Evolutionary conservation across 164 flowering plant species (phyloP).

Genomic region (Chimonanthus praecox): DNA sequence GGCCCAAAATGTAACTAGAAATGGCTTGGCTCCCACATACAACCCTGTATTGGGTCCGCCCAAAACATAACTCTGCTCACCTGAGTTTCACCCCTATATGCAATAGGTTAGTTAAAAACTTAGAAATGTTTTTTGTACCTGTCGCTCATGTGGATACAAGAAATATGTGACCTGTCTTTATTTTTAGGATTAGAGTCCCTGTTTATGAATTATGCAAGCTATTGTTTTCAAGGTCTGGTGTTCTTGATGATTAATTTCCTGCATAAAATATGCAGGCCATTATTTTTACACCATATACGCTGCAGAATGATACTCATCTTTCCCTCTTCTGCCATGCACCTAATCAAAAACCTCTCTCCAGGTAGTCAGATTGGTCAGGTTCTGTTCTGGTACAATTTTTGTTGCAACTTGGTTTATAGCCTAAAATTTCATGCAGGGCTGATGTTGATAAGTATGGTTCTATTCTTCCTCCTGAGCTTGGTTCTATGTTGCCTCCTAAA

Average conservation of each 20-base stretch:
- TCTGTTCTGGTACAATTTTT: conserved; percentile 3
- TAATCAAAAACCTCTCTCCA: conserved; percentile 46
- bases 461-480: conserved; percentile 51
- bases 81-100: background rate
- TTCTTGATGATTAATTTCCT: background rate
- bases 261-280: conserved; percentile 46
- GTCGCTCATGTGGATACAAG: too few relatives aligned
- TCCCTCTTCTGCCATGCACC: conserved; percentile 42
- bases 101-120: background rate
- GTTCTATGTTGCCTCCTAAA: conserved; percentile 57
- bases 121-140: too few relatives aligned
- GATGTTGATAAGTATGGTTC: conserved; percentile 38
- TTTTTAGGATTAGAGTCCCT: background rate
- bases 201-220: too few relatives aligned
- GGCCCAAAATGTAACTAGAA: too few relatives aligned
- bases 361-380: conserved; percentile 34
- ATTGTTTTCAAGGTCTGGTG: background rate
- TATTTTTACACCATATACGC: conserved; percentile 58
- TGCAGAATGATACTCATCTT: conserved; percentile 65
- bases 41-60: too few relatives aligned
- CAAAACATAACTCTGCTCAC: too few relatives aligned
- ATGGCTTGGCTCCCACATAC: too few relatives aligned
- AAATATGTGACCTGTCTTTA: background rate
- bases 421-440: conserved; percentile 40
- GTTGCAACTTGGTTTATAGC: conserved; percentile 9